phyloP scores from a whole-genome alignment of 768 basidiomycete genomes.

The Macrolepiota albuminosa region DNA sequence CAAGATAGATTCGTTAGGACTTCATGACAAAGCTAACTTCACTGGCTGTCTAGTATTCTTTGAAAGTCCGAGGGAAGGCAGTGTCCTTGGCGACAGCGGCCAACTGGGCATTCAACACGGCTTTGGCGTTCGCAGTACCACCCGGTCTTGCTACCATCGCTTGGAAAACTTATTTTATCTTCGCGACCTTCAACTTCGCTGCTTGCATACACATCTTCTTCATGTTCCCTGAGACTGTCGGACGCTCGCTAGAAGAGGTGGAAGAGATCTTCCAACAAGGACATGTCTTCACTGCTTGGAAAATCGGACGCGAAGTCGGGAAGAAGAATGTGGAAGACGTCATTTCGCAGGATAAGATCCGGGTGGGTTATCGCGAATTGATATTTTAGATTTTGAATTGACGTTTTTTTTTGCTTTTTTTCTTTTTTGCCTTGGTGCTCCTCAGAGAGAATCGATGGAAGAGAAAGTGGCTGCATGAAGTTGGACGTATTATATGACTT shows the following conservation, averaged over 20 bases:
- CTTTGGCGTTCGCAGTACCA: slow-evolving; percentile 72
- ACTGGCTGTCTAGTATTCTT: slow-evolving; percentile 38
- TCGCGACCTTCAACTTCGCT: slow-evolving; percentile 72
- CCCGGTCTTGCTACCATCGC: slow-evolving; percentile 63
- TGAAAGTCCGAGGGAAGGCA: slow-evolving; percentile 59
- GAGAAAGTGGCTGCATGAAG: slow-evolving; percentile 1
- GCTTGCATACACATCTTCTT: slow-evolving; percentile 69
- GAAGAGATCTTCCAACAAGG: slow-evolving; percentile 74
- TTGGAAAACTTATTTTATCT: slow-evolving; percentile 75
- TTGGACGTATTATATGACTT: neutral
- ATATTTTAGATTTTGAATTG: neutral
- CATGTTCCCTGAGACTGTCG: slow-evolving; percentile 78
- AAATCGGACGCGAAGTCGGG: slow-evolving; percentile 55
- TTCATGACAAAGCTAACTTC: neutral
- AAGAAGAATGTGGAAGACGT: slow-evolving; percentile 57
- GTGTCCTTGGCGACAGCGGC: slow-evolving; percentile 47
- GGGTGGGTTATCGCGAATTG: neutral
- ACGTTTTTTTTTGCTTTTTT: neutral
- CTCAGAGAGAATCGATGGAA: slow-evolving; percentile 1
- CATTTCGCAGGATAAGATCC: slow-evolving; percentile 22
- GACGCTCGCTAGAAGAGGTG: slow-evolving; percentile 71
- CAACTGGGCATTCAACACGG: slow-evolving; percentile 71
- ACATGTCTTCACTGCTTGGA: slow-evolving; percentile 69
- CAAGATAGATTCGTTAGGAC: neutral
- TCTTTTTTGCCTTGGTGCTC: neutral